Evolutionary conservation across 257 asterid genomes (phyloP), one percentile per base, ranked within the genome.

Genomic region (Solanum medicagineum): DNA sequence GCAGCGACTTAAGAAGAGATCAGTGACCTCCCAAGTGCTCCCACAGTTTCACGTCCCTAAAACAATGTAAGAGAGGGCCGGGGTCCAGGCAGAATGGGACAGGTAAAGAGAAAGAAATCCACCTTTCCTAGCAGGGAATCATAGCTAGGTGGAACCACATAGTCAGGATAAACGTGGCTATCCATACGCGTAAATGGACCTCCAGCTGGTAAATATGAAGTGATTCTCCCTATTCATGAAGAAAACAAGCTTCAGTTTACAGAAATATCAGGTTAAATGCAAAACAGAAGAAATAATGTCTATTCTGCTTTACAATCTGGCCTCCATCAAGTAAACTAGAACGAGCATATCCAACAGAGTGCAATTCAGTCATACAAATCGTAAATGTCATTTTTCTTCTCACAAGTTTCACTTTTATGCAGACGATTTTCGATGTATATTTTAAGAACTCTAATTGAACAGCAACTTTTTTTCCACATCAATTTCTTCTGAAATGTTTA

Each of bases 91-190:
- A 6, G 14, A n/a, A 6, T 4, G n/a, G 24, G 63, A 45, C 11
- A 45, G 51, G 57, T 8, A 8, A 45, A 8, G 65, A 57, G 65
- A 8, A 22, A 3, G 29, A 10, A n/a, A 13, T 69, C 24, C 22
- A 96, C 98, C 98, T 94, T 96, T 90, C 98, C 99, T 60, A 96
- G 97, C 86, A 96, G 92, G 84, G 99, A 96, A 91, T 96, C 98
- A 69, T 96, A 96, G 92, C 97, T 96, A 24, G 99, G 99, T 70
- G 99, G 99, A 86, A 96, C 99, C 92, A 94, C 98, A 85, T 96
- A 96, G 87, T 91, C 98, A 29, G 98, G 95, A 89, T 96, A 96
- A 70, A 96, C 95, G 90, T 96, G 99, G 94, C 98, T 96, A 89
- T 96, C 99, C 99, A 96, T 96, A 84, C 99, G 91, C 70, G 93